Conservation (phyloP, 345 rosid genomes). For the Eucalyptus pauciflora region DNA sequence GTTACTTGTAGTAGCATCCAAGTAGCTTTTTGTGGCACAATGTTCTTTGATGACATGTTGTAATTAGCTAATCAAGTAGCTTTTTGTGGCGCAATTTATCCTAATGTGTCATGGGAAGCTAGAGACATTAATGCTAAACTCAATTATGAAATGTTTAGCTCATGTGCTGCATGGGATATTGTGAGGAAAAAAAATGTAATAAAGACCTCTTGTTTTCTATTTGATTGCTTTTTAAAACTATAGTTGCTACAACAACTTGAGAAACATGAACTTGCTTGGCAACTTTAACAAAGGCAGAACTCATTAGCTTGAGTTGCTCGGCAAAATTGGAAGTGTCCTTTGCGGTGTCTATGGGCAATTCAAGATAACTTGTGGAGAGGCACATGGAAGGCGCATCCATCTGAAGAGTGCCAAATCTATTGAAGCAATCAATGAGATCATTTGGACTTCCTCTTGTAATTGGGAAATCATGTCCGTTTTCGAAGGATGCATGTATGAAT, state of each 20-base stretch:
- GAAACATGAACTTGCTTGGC: slow-evolving; percentile 64
- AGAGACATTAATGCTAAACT: neutral
- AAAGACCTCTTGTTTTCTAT: too few species aligned
- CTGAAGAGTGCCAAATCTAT: slow-evolving; percentile 65
- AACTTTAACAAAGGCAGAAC: slow-evolving; percentile 65
- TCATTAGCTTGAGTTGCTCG: too few species aligned
- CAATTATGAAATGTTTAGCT: neutral
- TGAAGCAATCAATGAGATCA: slow-evolving; percentile 62
- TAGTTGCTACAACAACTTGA: too few species aligned
- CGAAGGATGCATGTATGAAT: too few species aligned
- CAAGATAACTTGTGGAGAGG: slow-evolving; percentile 70
- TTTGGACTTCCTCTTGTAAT: slow-evolving; percentile 74
- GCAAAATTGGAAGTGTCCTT: slow-evolving; percentile 33
- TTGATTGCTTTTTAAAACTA: too few species aligned
- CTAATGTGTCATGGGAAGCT: neutral
- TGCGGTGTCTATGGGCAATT: slow-evolving; percentile 42
- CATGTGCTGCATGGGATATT: neutral
- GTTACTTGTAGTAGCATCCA: too few species aligned
- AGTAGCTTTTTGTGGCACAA: too few species aligned
- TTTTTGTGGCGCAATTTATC: too few species aligned
- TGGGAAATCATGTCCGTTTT: too few species aligned
- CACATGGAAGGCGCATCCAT: slow-evolving; percentile 76
- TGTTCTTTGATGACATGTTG: too few species aligned
- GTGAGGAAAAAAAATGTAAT: too few species aligned
- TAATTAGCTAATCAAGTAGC: too few species aligned